Evolutionary conservation across 805 yeast species (phyloP).

Genomic region (Cyberlindnera maclurae): DNA sequence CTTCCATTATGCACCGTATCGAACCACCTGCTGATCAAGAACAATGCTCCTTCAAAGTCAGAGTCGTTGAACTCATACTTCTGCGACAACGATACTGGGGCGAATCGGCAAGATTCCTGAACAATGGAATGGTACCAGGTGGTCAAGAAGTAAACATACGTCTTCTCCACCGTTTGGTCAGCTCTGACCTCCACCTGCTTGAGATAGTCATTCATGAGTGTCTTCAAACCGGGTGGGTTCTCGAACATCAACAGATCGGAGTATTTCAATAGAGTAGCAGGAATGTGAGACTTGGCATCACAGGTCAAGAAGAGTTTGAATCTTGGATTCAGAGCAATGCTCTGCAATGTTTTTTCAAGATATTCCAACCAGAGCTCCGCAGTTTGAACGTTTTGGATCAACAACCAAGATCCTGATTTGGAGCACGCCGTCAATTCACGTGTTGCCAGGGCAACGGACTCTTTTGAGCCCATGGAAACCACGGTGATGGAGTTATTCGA

Average conservation of each 20-base stretch:
- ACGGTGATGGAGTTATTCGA: conserved; percentile 26
- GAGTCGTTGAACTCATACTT: conserved; percentile 64
- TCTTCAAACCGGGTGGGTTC: conserved; percentile 51
- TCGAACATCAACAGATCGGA: conserved; percentile 57
- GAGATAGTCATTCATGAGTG: conserved; percentile 28
- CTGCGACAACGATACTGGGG: conserved; percentile 56
- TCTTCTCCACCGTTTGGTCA: conserved; percentile 28
- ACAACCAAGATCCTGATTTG: conserved; percentile 56
- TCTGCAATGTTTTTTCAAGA: conserved; percentile 41
- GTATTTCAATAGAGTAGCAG: conserved; percentile 48
- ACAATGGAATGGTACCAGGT: conserved; percentile 68
- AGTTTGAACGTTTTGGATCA: conserved; percentile 78
- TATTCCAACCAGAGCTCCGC: conserved; percentile 55
- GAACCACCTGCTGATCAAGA: conserved; percentile 38
- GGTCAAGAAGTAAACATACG: conserved; percentile 44
- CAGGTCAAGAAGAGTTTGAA: conserved; percentile 66
- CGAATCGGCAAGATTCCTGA: conserved; percentile 49
- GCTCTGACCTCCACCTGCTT: conserved; percentile 17
- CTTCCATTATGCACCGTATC: conserved; percentile 19
- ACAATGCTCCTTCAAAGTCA: conserved; percentile 51
- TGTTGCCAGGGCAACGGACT: conserved; percentile 52
- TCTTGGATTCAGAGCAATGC: conserved; percentile 20
- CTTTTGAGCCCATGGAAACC: conserved; percentile 71
- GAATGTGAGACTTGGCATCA: conserved; percentile 38
- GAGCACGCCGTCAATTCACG: conserved; percentile 41